A percentile compares a stretch with the other conserved stretches of the same genome.
Conservation (phyloP, 2,329 filamentous ascomycete genomes). For the Bertia moriformis region DNA sequence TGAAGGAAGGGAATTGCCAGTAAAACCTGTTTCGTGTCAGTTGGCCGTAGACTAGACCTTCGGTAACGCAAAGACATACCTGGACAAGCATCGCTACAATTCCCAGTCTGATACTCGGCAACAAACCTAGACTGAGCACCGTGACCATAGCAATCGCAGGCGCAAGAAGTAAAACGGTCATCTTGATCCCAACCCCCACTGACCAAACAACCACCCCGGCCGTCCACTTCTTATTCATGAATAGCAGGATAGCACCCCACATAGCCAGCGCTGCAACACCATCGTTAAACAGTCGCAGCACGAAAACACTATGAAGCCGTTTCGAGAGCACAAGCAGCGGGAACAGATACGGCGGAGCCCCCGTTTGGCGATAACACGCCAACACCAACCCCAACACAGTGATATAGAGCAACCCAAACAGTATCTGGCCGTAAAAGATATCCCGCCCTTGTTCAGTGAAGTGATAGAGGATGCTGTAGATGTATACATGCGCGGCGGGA, state of each 20-base stretch:
- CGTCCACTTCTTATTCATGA: slow-evolving; percentile 36
- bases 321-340: slow-evolving; percentile 45
- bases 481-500: slow-evolving; percentile 48
- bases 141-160: slow-evolving; percentile 41
- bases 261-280: slow-evolving; percentile 41
- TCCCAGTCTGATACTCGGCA: slow-evolving; percentile 30
- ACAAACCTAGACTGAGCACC: slow-evolving; percentile 30
- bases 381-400: slow-evolving; percentile 35
- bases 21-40: slow-evolving; percentile 23
- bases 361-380: slow-evolving; percentile 27
- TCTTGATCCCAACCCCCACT: slow-evolving; percentile 48
- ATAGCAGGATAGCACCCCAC: slow-evolving; percentile 37
- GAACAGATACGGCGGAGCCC: slow-evolving; percentile 38
- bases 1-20: slow-evolving; percentile 39
- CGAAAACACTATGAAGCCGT: slow-evolving; percentile 46
- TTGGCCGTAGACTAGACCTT: too few species aligned
- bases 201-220: slow-evolving; percentile 36
- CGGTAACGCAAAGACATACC: slow-evolving; percentile 19
- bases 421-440: slow-evolving; percentile 37
- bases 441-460: slow-evolving; percentile 39
- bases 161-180: slow-evolving; percentile 42
- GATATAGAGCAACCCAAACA: slow-evolving; percentile 43
- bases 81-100: slow-evolving; percentile 39
- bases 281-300: slow-evolving; percentile 51
- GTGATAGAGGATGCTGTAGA: slow-evolving; percentile 39